These are phyloP conservation scores for Penicillium griseofulvum DNA, from an alignment of 2,329 filamentous ascomycete species.

Conservation along the genomic window DNA sequence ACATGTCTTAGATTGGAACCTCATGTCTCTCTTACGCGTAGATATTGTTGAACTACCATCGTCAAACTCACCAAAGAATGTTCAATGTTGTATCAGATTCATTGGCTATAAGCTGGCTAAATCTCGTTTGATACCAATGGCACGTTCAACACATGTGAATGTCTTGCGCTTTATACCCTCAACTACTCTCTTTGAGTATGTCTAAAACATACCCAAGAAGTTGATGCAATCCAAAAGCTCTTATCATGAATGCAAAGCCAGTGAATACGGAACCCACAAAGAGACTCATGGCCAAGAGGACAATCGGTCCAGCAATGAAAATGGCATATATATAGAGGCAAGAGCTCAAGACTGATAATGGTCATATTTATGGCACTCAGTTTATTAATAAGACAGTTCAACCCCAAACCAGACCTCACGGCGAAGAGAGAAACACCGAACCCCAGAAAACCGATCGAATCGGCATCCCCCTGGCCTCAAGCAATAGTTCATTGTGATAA, in stretches of 20 bases:
- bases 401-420: background rate
- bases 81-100: background rate
- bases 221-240: background rate
- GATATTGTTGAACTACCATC: background rate
- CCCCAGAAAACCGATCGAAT: no score
- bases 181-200: background rate
- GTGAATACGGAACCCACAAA: background rate
- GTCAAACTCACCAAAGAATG: background rate
- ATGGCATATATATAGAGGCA: background rate
- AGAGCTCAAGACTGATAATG: background rate
- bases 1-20: constrained; percentile 1
- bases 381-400: background rate
- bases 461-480: background rate
- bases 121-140: background rate
- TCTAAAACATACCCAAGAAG: background rate
- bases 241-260: background rate
- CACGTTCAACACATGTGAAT: background rate
- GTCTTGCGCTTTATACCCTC: background rate
- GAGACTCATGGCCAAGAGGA: background rate
- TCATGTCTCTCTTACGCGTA: background rate
- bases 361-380: background rate
- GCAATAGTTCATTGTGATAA: background rate
- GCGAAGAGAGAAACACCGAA: background rate
- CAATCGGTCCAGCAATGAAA: background rate
- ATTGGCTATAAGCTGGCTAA: background rate